A percentile compares a stretch with the other conserved stretches of the same genome.
Conservation (phyloP, 768 basidiomycete genomes). For the Suillus spraguei region DNA sequence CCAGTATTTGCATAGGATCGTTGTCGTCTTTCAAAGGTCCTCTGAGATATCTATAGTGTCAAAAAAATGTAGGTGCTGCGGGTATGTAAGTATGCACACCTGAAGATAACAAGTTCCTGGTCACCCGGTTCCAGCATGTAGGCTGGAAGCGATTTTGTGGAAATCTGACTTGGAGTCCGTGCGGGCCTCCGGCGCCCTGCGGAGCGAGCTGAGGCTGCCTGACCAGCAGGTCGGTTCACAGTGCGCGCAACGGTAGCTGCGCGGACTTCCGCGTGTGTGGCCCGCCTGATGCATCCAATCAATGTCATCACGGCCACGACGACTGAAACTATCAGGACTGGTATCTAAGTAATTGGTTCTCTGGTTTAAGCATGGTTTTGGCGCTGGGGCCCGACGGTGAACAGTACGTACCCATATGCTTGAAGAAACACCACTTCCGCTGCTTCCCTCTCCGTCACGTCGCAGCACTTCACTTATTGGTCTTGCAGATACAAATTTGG, state of each 20-base stretch:
- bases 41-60: constrained; percentile 15
- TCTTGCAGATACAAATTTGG: constrained; percentile 10
- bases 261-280: constrained; percentile 4
- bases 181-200: constrained; percentile 42
- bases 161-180: constrained; percentile 80
- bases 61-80: background rate
- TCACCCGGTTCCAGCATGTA: constrained; percentile 89
- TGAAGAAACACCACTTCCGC: constrained; percentile 8
- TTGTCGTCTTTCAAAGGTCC: constrained; percentile 31
- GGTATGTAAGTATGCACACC: constrained; percentile 34
- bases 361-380: background rate
- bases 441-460: background rate
- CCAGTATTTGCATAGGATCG: constrained; percentile 19
- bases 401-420: constrained; percentile 29
- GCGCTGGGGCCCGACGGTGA: background rate
- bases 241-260: background rate
- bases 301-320: constrained; percentile 25
- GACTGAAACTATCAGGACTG: constrained; percentile 27
- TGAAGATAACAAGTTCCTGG: constrained; percentile 71
- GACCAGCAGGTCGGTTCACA: constrained; percentile 16
- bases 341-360: constrained; percentile 19
- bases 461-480: constrained; percentile 4
- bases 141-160: constrained; percentile 72
- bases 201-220: constrained; percentile 11
- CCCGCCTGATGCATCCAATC: constrained; percentile 26